Evolutionary conservation across 1,139 yeast species (phyloP), one percentile per base, ranked within the genome.

Genomic region (Wickerhamomyces sp.): DNA sequence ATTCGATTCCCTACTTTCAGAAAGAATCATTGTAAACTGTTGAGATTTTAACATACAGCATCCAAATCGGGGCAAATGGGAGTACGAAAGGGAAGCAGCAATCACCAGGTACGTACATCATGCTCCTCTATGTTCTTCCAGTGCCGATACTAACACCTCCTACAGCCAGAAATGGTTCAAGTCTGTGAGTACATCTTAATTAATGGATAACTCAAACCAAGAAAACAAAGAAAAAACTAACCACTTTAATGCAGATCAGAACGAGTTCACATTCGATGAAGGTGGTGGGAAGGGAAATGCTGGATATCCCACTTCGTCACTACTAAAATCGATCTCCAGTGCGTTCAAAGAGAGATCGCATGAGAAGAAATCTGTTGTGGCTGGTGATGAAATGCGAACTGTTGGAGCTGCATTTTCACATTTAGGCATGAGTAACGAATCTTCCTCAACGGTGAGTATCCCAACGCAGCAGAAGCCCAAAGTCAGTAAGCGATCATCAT

Each of bases 261-360:
- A 74, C 45, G 88, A 79, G 55, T 79, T 78, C 51, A 62, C 78
- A 25, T 79, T 79, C 47, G 82, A 80, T 23, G 85, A 78, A 47
- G 68, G 70, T 35, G 88, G 86, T 21, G 86, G 86, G 6, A 67
- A 70, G 36, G 86, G 86, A 4, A 76, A 76, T 39, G 71, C 78
- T 28, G 65, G 39, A 12, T 29, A 37, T 23, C 31, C 47, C 1
- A 32, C 47, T 1, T 46, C 52, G 3, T 69, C 82, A 9, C 76
- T 79, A 43, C 63, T 79, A 35, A 72, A 67, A 54, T 68, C 77
- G 31, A 52, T 51, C 1, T 45, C 54, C 4, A 42, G 47, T 19
- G 54, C 54, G 3, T 49, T 51, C 36, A 49, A 48, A 28, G 55
- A 51, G 25, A 48, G 43, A 37, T 38, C 38, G 6, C 30, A 26